phyloP scores from a whole-genome alignment of 345 rosid genomes.

The Lagerstroemia speciosa region DNA sequence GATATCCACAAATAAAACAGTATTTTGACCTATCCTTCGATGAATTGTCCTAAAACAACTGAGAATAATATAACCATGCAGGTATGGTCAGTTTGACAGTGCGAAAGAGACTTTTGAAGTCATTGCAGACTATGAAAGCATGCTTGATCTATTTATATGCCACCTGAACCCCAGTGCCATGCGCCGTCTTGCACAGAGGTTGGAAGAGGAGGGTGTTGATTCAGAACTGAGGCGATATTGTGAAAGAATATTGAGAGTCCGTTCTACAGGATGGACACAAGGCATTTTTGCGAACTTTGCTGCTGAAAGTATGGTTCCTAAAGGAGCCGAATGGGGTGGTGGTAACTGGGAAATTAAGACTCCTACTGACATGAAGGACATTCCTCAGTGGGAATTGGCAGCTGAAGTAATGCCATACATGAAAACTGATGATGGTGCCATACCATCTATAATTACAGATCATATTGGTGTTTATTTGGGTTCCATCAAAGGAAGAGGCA shows the following conservation, averaged over 20 bases:
- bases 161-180: slow-evolving; percentile 98
- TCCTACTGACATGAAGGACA: slow-evolving; percentile 69
- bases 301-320: slow-evolving; percentile 98
- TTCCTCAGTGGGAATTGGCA: slow-evolving; percentile 93
- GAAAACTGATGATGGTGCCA: slow-evolving; percentile 87
- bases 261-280: slow-evolving; percentile 98
- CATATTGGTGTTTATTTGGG: slow-evolving; percentile 93
- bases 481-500: slow-evolving; percentile 87
- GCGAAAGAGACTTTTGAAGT: slow-evolving; percentile 99
- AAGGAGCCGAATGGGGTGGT: slow-evolving; percentile 99
- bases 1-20: too few species aligned
- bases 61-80: slow-evolving; percentile 27
- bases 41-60: slow-evolving; percentile 2
- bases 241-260: slow-evolving; percentile 83
- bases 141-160: slow-evolving; percentile 93
- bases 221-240: slow-evolving; percentile 83
- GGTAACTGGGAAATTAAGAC: slow-evolving; percentile 99
- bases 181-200: slow-evolving; percentile 90
- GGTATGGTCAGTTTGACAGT: slow-evolving; percentile 93
- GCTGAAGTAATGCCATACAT: slow-evolving; percentile 98
- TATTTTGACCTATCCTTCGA: neutral
- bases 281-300: slow-evolving; percentile 99
- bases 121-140: slow-evolving; percentile 83
- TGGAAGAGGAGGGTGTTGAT: slow-evolving; percentile 88
- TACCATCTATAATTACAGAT: slow-evolving; percentile 81